A percentile compares a stretch with the other conserved stretches of the same genome.
Conservation (phyloP, 352 stramenopile genomes). For the Globisporangium orthogonon region DNA sequence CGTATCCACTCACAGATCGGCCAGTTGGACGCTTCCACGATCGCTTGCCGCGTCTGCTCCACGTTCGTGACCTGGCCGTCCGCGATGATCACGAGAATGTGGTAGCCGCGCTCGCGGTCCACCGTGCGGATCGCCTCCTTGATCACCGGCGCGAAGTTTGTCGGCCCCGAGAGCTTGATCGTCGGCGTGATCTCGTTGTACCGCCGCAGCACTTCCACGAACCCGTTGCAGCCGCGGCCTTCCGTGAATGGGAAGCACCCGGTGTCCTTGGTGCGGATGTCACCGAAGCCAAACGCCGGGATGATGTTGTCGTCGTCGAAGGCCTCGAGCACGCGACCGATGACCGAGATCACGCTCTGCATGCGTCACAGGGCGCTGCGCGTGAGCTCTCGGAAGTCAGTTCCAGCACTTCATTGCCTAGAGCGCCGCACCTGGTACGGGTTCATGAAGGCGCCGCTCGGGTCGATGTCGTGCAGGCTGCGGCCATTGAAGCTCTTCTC, state of each 20-base stretch:
- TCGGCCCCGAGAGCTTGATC: conserved; percentile 47
- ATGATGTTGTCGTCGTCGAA: conserved; percentile 84
- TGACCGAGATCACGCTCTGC: conserved; percentile 67
- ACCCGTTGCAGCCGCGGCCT: conserved; percentile 38
- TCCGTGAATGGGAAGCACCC: conserved; percentile 41
- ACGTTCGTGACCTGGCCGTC: conserved; percentile 59
- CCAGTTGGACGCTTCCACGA: conserved; percentile 57
- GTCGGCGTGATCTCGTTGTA: conserved; percentile 60
- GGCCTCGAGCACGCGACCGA: conserved; percentile 58
- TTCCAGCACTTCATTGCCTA: background rate
- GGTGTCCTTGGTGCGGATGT: conserved; percentile 36
- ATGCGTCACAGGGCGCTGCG: too few species aligned
- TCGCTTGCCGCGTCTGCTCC: conserved; percentile 45
- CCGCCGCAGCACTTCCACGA: conserved; percentile 43
- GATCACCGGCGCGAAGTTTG: conserved; percentile 70
- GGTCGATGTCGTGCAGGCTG: conserved; percentile 52
- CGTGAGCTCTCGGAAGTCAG: too few species aligned
- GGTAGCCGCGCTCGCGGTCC: conserved; percentile 40
- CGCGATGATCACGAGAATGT: conserved; percentile 76
- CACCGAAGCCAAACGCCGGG: conserved; percentile 61
- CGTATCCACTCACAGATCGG: conserved; percentile 42
- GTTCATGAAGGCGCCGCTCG: conserved; percentile 33
- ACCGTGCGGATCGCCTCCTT: conserved; percentile 41
- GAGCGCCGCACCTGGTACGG: conserved; percentile 43
- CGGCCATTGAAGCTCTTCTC: conserved; percentile 52